These are phyloP conservation scores for Carex littledalei DNA, from an alignment of 176 grass and related monocot genomes.

Conservation along the genomic window DNA sequence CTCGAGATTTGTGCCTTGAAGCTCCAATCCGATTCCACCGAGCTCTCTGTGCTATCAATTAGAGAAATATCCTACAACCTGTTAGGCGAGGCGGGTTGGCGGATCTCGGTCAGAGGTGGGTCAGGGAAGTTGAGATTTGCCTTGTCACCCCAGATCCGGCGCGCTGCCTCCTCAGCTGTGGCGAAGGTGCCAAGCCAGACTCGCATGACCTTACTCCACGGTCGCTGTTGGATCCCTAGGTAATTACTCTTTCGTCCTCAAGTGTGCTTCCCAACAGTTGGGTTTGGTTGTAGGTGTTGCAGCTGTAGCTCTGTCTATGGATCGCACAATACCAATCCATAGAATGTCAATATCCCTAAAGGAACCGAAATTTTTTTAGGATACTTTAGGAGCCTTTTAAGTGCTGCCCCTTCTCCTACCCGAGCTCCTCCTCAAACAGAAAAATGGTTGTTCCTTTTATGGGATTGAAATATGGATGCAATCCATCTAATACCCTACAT, in stretches of 20 bases:
- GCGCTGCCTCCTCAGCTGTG: background rate
- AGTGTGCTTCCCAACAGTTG: background rate
- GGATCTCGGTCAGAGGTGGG: background rate
- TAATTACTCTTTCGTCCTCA: background rate
- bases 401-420: too few relatives aligned
- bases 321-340: too few relatives aligned
- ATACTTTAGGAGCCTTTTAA: too few relatives aligned
- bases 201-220: conserved; percentile 10
- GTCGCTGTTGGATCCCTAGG: background rate
- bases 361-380: too few relatives aligned
- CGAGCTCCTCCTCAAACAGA: too few relatives aligned
- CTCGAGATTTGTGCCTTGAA: background rate
- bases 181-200: background rate
- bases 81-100: background rate
- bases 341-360: too few relatives aligned
- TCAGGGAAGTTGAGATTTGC: conserved; percentile 9
- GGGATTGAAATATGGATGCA: too few relatives aligned
- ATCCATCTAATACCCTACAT: too few relatives aligned
- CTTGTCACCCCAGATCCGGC: conserved; percentile 1
- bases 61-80: background rate
- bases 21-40: background rate
- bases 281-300: background rate
- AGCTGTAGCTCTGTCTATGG: background rate
- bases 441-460: too few relatives aligned
- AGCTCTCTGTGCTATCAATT: background rate